Evolutionary conservation across 495 filamentous ascomycete genomes (phyloP).

Genomic region (Neurospora intermedia): DNA sequence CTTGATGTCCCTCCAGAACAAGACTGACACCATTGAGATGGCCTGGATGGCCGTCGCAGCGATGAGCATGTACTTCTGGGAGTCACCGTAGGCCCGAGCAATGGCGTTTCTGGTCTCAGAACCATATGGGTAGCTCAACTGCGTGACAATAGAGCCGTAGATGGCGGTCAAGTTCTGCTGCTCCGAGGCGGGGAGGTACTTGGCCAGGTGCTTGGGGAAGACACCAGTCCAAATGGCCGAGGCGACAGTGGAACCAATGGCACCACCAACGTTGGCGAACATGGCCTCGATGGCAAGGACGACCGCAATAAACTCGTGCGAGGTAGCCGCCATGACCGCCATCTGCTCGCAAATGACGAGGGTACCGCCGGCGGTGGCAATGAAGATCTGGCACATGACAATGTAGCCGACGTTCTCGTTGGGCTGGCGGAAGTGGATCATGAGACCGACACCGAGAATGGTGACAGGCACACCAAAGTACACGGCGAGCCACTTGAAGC

Average conservation of each 20-base stretch:
- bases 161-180: constrained; percentile 36
- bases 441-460: constrained; percentile 54
- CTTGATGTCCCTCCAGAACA: constrained; percentile 46
- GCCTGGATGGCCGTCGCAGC: constrained; percentile 40
- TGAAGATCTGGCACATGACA: constrained; percentile 71
- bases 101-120: constrained; percentile 44
- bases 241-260: constrained; percentile 50
- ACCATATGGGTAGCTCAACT: constrained; percentile 44
- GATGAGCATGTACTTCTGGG: constrained; percentile 46
- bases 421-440: constrained; percentile 56
- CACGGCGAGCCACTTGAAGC: constrained; percentile 51
- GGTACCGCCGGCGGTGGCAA: constrained; percentile 53
- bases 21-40: constrained; percentile 34
- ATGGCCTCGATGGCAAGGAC: constrained; percentile 53
- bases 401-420: constrained; percentile 51
- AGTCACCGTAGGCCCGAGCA: constrained; percentile 42
- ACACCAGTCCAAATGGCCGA: constrained; percentile 57
- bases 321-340: constrained; percentile 53
- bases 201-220: constrained; percentile 40
- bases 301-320: constrained; percentile 56
- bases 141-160: constrained; percentile 38
- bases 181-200: constrained; percentile 47
- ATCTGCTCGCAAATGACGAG: constrained; percentile 55
- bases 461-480: constrained; percentile 53
- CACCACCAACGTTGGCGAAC: constrained; percentile 52